phyloP scores from a whole-genome alignment of 306 rosid genomes.

The Sphenostylis stenocarpa region DNA sequence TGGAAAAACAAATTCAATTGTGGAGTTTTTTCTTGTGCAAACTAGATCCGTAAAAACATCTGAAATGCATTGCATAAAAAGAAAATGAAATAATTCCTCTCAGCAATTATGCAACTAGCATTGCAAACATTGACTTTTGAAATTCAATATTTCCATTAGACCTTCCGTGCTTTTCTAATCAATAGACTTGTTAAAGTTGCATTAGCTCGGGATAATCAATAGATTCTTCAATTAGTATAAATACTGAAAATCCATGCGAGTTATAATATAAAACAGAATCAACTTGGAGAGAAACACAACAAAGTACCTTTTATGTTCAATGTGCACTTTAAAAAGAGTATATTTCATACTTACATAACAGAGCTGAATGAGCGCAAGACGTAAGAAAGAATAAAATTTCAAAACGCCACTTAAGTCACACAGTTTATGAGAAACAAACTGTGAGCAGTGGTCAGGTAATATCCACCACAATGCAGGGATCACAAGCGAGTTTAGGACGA shows the following conservation, averaged over 20 bases:
- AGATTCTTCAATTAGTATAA: not conserved
- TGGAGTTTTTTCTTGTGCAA: not conserved
- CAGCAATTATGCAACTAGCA: not conserved
- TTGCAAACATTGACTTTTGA: not conserved
- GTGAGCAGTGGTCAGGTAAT: constrained; percentile 66
- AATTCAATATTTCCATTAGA: not conserved
- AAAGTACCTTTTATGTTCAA: not conserved
- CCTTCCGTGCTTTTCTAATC: not conserved
- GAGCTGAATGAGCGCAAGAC: constrained; percentile 61
- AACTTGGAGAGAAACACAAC: not conserved
- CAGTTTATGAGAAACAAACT: constrained; percentile 45
- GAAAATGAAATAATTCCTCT: constrained; percentile 7
- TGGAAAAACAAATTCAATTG: constrained; percentile 12
- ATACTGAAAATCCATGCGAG: not conserved
- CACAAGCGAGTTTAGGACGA: constrained; percentile 64
- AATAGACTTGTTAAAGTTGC: not conserved
- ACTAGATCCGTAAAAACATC: constrained; percentile 19
- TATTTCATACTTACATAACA: constrained; percentile 69
- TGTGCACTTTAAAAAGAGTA: not conserved
- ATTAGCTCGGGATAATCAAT: not conserved
- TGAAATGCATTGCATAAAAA: constrained; percentile 9
- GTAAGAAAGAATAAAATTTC: constrained; percentile 70
- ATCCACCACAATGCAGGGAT: constrained; percentile 77
- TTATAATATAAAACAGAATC: constrained; percentile 3
- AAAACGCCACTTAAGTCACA: constrained; percentile 50